Conservation (phyloP, 176 grass and related monocot genomes). For the Puccinellia tenuiflora region DNA sequence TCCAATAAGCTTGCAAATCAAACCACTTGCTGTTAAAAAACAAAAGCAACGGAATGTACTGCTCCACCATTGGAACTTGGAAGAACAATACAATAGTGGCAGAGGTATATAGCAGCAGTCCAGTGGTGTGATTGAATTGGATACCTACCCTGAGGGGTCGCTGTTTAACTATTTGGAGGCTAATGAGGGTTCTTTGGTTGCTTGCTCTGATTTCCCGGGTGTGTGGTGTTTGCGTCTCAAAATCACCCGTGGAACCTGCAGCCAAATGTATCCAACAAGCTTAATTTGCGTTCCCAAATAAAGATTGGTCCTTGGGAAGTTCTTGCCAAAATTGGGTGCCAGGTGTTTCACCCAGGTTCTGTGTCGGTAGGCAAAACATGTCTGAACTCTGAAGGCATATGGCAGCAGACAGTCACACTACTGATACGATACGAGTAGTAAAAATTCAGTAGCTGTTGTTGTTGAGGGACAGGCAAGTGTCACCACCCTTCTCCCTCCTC, state of each 20-base stretch:
- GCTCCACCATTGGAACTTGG: neutral
- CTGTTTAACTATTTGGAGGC: too few species aligned
- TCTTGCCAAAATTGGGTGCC: neutral
- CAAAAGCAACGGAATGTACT: neutral
- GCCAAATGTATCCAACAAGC: neutral
- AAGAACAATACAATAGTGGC: neutral
- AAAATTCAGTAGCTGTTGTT: neutral
- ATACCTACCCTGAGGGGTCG: neutral
- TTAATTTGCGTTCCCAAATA: neutral
- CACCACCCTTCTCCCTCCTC: constrained; percentile 22
- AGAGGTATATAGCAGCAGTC: neutral
- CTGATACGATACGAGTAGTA: neutral
- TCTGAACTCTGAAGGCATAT: neutral
- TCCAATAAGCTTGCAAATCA: neutral
- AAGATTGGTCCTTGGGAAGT: neutral
- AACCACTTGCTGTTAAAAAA: neutral
- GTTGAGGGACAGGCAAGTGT: neutral
- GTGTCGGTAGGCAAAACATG: neutral
- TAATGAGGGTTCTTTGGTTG: neutral
- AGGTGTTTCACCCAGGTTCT: neutral
- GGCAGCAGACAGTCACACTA: neutral
- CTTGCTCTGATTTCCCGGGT: neutral
- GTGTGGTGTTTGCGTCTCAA: constrained; percentile 21
- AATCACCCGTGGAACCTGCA: neutral
- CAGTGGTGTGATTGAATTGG: neutral